Base-by-base conservation (phyloP, 176 grass and related monocot genomes). In the Elymus sibiricus region DNA sequence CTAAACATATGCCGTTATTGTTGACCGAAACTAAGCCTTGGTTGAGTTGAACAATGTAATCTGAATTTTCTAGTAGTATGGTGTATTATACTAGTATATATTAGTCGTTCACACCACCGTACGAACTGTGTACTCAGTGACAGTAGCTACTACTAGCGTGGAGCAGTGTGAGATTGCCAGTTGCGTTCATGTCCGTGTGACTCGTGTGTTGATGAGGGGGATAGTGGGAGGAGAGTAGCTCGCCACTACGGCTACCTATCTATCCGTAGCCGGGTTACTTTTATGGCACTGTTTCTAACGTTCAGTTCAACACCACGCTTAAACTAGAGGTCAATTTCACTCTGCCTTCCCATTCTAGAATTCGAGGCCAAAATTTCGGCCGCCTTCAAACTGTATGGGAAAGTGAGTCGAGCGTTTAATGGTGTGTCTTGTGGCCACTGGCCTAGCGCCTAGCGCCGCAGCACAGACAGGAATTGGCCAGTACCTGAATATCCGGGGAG, bases 361-460 rank as follows among this genome's bases (percentile, higher is more conserved):
- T 44, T 77, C 1, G 39, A 84, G 76, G 85, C 61, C 60, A 67
- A 63, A 44, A 42, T 62, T 55, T 51, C 85, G 77, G 85, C 82
- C 70, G 63, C 85, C 68, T 88, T 88, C 47, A 81, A 80, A 16
- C 2, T 25, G 38, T 77, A 77, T 77, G 61, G 85, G 62, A 38
- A 81, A 69, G 81, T 51, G 85, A 70, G 81, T 69, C 81, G 49
- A 6, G 69, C 24, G 71, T 81, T 91, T 84, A 88, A 84, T 87
- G 77, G 46, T 49, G 16, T 53, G 49, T 53, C 49, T 53, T 53
- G 49, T 19, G 16, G 16, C 49, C 49, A 53, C 49, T 53, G 49
- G 49, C 49, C 49, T 53, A 53, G 47, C 47, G 53, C 47, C 51
- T 63, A 34, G 70, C 37, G 27, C 40, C 58, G 74, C 63, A 72